phyloP scores from a whole-genome alignment of 2,329 filamentous ascomycete species.

The Clarireedia monteithiana region DNA sequence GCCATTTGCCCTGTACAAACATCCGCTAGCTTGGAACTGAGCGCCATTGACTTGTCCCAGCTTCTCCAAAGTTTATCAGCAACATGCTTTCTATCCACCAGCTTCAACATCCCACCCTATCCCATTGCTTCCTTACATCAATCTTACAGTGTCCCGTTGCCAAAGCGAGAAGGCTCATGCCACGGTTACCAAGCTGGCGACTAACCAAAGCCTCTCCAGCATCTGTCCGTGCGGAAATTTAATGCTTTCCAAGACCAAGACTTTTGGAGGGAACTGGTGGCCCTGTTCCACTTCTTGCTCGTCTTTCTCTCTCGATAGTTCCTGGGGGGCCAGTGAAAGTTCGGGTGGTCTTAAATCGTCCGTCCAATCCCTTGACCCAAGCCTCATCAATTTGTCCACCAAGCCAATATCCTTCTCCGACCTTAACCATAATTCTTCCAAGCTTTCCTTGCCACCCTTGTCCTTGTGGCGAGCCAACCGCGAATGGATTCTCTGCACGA shows the following conservation, averaged over 20 bases:
- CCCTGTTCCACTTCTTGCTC: constrained; percentile 35
- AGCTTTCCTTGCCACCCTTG: constrained; percentile 72
- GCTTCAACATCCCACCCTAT: not conserved
- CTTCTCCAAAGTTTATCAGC: not conserved
- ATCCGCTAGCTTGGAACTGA: not conserved
- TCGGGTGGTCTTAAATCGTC: constrained; percentile 46
- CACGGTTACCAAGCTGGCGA: not conserved
- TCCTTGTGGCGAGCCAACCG: constrained; percentile 60
- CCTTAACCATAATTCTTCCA: constrained; percentile 69
- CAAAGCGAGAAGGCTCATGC: not conserved
- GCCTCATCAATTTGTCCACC: constrained; percentile 55
- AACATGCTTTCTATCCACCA: not conserved
- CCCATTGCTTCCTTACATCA: not conserved
- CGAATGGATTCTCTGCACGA: constrained; percentile 62
- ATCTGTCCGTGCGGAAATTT: constrained; percentile 12
- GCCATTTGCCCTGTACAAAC: constrained; percentile 2
- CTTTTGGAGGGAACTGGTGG: constrained; percentile 25
- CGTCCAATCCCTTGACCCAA: constrained; percentile 58
- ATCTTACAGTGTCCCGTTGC: not conserved
- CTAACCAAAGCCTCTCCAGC: not conserved
- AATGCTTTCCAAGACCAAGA: constrained; percentile 9
- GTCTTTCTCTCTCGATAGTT: constrained; percentile 35
- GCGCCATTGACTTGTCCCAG: not conserved
- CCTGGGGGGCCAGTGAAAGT: constrained; percentile 34
- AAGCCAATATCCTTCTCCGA: constrained; percentile 75